Conservation (phyloP, 345 rosid genomes). For the Cardamine occulta region DNA sequence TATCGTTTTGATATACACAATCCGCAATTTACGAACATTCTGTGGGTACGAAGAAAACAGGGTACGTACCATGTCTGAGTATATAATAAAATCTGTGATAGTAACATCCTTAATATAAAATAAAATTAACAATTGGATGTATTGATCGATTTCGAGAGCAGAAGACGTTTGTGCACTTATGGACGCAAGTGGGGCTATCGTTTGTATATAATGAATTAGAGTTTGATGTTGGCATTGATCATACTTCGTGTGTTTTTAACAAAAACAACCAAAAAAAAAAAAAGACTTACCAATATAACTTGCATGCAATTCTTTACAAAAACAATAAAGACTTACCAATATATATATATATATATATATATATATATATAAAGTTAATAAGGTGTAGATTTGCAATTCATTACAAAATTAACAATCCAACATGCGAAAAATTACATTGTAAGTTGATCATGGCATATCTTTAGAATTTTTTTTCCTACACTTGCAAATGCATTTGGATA, state of each 20-base stretch:
- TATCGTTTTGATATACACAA: too few relatives aligned
- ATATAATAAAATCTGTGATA: background rate
- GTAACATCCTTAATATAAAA: slow-evolving; percentile 13
- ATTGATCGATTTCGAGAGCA: slow-evolving; percentile 10
- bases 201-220: background rate
- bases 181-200: background rate
- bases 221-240: too few relatives aligned
- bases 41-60: slow-evolving; percentile 16
- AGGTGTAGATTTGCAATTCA: background rate
- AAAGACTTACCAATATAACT: too few relatives aligned
- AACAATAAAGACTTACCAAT: too few relatives aligned
- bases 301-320: too few relatives aligned
- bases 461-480: background rate
- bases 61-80: background rate
- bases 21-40: background rate
- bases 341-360: too few relatives aligned
- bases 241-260: too few relatives aligned
- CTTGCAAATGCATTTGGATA: background rate
- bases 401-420: background rate
- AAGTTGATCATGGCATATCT: slow-evolving; percentile 7
- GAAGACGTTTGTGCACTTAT: background rate
- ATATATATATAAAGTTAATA: too few relatives aligned
- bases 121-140: background rate
- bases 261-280: too few relatives aligned
- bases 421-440: background rate